Evolutionary conservation across 2,329 filamentous ascomycete species (phyloP), one percentile per base, ranked within the genome.

Genomic region (Pseudogymnoascus sp.): DNA sequence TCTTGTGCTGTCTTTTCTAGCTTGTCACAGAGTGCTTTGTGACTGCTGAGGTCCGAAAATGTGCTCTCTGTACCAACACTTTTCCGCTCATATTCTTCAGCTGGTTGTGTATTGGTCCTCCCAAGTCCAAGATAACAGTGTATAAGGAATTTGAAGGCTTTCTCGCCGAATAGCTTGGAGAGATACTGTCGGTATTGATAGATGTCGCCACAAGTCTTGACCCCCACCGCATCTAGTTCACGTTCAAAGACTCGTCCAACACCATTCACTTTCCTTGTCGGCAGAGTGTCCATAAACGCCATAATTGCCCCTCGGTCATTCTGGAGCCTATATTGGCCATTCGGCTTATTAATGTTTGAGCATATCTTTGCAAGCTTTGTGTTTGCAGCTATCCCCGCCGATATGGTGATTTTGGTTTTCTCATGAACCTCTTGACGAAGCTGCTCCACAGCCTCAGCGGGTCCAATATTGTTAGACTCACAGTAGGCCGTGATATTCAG

Each of bases 311-410:
- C 74, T 8, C 92, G 81, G 38, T 95, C 86, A 58, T 80, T 88
- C 0, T 86, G 80, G 1, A 97, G 76, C 8, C 82, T 74, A 66
- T 88, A 97, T 69, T 97, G 94, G 0, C 94, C 94, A 67, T 99
- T 95, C 0, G 94, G 94, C 70, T 99, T 99, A 73, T 97, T 96
- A 71, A 88, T 83, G 70, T 99, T 96, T 15, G 90, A 95, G 67
- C 88, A 90, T 30, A 99, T 96, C 73, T 99, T 99, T 28, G 94
- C 92, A 12, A 99, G 78, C 69, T 91, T 92, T 0, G 92, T 86
- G 71, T 99, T 99, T 1, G 90, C 88, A 0, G 91, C 92, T 62
- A 99, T 96, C 0, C 94, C 94, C 0, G 92, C 94, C 13, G 92
- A 96, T 3, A 99, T 86, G 0, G 92, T 96, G 60, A 99, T 86